These are phyloP conservation scores for Paraconiothyrium sp. DNA, from an alignment of 2,329 filamentous ascomycete genomes.

Conservation along the genomic window DNA sequence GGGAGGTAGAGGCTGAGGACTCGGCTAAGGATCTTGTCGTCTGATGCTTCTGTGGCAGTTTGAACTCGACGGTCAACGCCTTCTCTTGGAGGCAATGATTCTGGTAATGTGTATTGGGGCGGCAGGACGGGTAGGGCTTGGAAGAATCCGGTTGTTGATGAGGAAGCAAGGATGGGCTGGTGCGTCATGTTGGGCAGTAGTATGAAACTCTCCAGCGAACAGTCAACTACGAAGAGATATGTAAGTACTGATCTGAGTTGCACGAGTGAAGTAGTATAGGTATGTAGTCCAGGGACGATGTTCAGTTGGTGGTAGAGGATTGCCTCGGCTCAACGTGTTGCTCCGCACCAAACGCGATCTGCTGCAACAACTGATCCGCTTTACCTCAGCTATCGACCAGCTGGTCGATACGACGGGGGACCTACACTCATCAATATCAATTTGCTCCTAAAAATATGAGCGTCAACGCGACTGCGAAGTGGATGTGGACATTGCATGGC, in stretches of 20 bases:
- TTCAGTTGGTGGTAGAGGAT: not conserved
- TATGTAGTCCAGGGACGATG: not conserved
- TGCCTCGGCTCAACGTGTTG: not conserved
- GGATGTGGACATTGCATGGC: not conserved
- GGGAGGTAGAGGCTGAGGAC: slow-evolving; percentile 39
- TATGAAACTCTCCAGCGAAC: not conserved
- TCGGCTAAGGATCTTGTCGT: slow-evolving; percentile 35
- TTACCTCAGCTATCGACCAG: not conserved
- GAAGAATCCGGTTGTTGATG: slow-evolving; percentile 44
- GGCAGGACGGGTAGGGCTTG: slow-evolving; percentile 37
- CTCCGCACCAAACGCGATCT: not conserved
- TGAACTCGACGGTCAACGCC: not conserved
- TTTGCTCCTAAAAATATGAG: no score
- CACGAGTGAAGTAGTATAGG: not conserved
- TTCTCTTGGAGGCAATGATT: not conserved
- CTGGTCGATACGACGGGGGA: not conserved
- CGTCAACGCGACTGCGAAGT: not conserved
- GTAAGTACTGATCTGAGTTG: no score
- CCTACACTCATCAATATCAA: no score
- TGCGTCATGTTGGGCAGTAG: not conserved
- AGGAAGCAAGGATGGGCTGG: slow-evolving; percentile 18
- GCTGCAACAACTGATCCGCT: not conserved
- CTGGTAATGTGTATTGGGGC: slow-evolving; percentile 35
- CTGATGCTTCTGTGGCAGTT: slow-evolving; percentile 16
- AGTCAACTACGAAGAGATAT: no score